Evolutionary conservation across 2,329 filamentous ascomycete species (phyloP), one percentile per base, ranked within the genome.

Genomic region (Penicillium sp.): DNA sequence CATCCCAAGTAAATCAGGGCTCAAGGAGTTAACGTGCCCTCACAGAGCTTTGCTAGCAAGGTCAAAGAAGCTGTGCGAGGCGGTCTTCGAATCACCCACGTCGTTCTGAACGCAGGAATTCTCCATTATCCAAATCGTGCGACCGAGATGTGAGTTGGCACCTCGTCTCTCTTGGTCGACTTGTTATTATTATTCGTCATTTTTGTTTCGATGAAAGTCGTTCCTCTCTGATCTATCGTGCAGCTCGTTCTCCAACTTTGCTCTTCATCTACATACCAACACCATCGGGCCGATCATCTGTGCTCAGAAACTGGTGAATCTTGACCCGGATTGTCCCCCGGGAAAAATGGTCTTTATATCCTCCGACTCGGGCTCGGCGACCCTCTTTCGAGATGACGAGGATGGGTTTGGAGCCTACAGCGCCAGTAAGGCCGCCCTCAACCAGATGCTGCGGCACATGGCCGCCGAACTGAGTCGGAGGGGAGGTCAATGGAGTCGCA

Each of bases 381-480:
- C 68, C 7, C 62, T 66, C 5, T 81, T 81, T 48, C 72, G 73
- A 9, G 72, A 74, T n/a, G 73, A 75, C 57, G 77, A 81, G 60
- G 78, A 81, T 55, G 78, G 77, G 53, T 81, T 81, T 50, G 78
- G 75, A 1, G 79, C 78, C 9, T 82, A 81, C 57, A 73, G 73
- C 4, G 77, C 78, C 0, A 78, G 74, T 3, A 82, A 82, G 60
- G 74, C 77, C 1, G 79, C 79, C 0, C 56, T 82, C 46, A 82
- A 82, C 52, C 77, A 80, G 65, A 74, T 74, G 47, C 63, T 81
- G 3, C 59, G 76, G 33, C 78, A 81, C 55, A 74, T 81, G 70
- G 77, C 77, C 4, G 76, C 75, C 1, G 78, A 82, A 52, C 55
- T 81, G 43, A 73, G 75, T 57, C 64, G 77, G 35, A 27, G 24